These are phyloP conservation scores for Ascochyta fabae DNA, from an alignment of 2,329 filamentous ascomycete genomes.

Conservation along the genomic window DNA sequence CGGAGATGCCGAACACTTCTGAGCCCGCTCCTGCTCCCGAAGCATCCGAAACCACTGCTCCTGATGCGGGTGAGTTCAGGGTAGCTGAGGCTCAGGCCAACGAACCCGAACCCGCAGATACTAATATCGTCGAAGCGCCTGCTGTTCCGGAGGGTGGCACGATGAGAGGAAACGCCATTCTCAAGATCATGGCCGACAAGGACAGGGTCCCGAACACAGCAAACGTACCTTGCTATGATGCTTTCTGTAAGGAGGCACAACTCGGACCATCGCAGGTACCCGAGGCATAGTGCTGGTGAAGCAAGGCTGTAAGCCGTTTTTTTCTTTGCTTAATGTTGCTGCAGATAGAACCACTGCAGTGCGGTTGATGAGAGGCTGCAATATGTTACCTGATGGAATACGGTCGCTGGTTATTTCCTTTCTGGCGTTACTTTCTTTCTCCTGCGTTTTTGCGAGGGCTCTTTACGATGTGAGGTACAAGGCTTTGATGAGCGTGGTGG, in stretches of 20 bases:
- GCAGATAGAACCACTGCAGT: neutral
- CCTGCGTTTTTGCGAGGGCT: neutral
- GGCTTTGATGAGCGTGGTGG: neutral
- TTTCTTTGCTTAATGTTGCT: neutral
- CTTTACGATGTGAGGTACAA: neutral
- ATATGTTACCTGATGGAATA: neutral
- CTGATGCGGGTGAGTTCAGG: neutral
- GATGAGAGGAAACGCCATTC: conserved; percentile 3
- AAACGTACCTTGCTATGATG: conserved; percentile 4
- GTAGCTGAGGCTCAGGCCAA: neutral
- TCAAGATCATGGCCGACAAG: conserved; percentile 3
- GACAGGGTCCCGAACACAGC: neutral
- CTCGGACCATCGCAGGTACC: neutral
- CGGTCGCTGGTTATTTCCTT: neutral
- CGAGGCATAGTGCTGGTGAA: neutral
- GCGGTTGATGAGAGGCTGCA: neutral
- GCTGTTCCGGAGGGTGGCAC: neutral
- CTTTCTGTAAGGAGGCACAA: conserved; percentile 3
- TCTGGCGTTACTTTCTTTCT: neutral
- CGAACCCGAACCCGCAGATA: neutral
- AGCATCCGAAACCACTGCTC: neutral
- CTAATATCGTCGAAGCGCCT: neutral
- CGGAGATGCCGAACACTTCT: conserved; percentile 1
- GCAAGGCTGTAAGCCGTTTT: neutral
- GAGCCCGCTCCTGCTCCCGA: neutral